Percentiles rank a stretch among this genome's conserved stretches.
Evolutionary conservation across 495 filamentous ascomycete genomes (phyloP).

Genomic region (Xylaria venustula): DNA sequence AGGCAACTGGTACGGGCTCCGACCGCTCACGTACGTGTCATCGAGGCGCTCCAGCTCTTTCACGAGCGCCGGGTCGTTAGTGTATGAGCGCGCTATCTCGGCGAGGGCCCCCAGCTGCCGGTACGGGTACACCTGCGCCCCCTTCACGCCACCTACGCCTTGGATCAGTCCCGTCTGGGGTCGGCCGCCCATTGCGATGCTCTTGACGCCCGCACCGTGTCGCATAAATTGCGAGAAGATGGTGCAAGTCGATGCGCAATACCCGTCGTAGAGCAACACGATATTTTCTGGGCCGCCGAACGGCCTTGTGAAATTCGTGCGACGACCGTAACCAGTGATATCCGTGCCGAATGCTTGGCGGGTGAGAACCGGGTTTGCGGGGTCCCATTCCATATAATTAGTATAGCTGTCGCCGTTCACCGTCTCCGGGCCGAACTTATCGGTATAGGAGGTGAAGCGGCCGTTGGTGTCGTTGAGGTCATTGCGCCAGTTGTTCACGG

Average conservation of each 20-base stretch:
- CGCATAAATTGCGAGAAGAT: slow-evolving; percentile 61
- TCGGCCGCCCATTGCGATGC: slow-evolving; percentile 57
- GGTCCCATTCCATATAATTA: slow-evolving; percentile 24
- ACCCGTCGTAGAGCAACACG: slow-evolving; percentile 48
- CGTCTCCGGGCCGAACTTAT: slow-evolving; percentile 50
- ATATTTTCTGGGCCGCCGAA: slow-evolving; percentile 11
- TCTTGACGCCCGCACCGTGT: slow-evolving; percentile 52
- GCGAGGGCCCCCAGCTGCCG: not conserved
- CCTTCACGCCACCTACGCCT: slow-evolving; percentile 59
- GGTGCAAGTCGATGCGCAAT: slow-evolving; percentile 61
- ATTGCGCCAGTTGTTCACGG: slow-evolving; percentile 5
- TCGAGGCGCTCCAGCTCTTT: slow-evolving; percentile 1
- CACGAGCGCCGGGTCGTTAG: not conserved
- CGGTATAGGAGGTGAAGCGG: slow-evolving; percentile 52
- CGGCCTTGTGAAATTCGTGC: slow-evolving; percentile 10
- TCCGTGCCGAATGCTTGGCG: not conserved
- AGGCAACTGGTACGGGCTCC: not conserved
- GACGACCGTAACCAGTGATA: slow-evolving; percentile 7
- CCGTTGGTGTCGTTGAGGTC: slow-evolving; percentile 27
- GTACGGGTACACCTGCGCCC: slow-evolving; percentile 30
- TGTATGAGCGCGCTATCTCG: not conserved
- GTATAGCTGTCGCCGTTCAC: slow-evolving; percentile 47
- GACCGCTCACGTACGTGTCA: not conserved
- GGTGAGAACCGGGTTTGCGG: not conserved
- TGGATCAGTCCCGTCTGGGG: slow-evolving; percentile 53